Conservation (phyloP, 805 yeast species). For the Lipomyces oligophaga region DNA sequence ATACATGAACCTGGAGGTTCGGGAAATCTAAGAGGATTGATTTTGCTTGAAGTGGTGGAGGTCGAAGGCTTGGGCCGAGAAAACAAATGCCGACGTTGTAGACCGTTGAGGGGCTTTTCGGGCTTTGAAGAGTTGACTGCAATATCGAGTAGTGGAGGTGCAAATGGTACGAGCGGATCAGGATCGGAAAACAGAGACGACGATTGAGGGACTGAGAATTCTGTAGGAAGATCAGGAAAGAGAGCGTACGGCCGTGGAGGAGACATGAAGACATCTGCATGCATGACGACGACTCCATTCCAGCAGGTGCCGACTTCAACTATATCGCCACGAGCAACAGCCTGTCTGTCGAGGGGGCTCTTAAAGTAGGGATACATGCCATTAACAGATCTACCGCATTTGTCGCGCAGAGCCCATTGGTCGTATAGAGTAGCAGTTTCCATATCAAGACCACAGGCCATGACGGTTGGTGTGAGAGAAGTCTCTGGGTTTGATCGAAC, state of each 20-base stretch:
- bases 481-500: not conserved
- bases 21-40: constrained; percentile 17
- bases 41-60: not conserved
- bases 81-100: too few relatives aligned
- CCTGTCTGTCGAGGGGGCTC: constrained; percentile 2
- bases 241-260: constrained; percentile 8
- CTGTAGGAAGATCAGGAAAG: not conserved
- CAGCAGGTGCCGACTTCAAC: constrained; percentile 25
- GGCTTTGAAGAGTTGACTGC: not conserved
- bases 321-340: constrained; percentile 1
- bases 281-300: constrained; percentile 24
- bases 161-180: too few relatives aligned
- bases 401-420: constrained; percentile 22
- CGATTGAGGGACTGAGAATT: not conserved
- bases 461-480: constrained; percentile 8
- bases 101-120: too few relatives aligned
- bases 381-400: constrained; percentile 13
- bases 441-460: constrained; percentile 22
- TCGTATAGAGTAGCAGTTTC: constrained; percentile 22
- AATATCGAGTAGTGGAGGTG: too few relatives aligned
- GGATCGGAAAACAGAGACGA: not conserved
- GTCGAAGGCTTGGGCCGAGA: not conserved
- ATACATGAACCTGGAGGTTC: constrained; percentile 14
- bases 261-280: constrained; percentile 18
- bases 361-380: constrained; percentile 18